These are phyloP conservation scores for Clonostachys sp. DNA, from an alignment of 2,329 filamentous ascomycete species.

Conservation along the genomic window DNA sequence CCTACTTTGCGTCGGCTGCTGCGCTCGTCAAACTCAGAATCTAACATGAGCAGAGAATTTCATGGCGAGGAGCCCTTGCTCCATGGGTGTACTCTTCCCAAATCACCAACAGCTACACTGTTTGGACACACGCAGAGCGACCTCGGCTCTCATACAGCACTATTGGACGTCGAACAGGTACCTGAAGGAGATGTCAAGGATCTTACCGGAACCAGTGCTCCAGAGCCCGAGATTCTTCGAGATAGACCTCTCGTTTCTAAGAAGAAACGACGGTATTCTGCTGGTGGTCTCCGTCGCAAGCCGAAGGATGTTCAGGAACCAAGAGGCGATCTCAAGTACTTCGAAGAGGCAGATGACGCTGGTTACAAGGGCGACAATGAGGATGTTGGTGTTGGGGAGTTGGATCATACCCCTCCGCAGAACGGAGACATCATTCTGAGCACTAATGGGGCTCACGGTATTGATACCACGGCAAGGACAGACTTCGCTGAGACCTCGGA, in stretches of 20 bases:
- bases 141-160: conserved; percentile 8
- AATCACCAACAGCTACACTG: not conserved
- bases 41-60: conserved; percentile 18
- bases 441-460: conserved; percentile 7
- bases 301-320: conserved; percentile 67
- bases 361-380: conserved; percentile 64
- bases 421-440: not conserved
- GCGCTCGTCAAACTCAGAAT: conserved; percentile 39
- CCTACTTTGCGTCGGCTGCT: conserved; percentile 39
- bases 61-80: conserved; percentile 5
- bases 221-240: conserved; percentile 54
- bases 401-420: not conserved
- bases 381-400: not conserved
- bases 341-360: conserved; percentile 82
- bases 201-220: conserved; percentile 60
- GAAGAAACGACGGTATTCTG: conserved; percentile 75
- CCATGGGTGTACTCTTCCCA: not conserved
- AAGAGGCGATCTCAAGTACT: conserved; percentile 80
- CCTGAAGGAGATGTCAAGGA: conserved; percentile 33
- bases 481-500: conserved; percentile 12
- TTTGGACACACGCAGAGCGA: conserved; percentile 25
- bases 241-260: conserved; percentile 30
- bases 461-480: not conserved
- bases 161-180: no score
- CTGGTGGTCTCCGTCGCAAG: conserved; percentile 72